Percentiles rank a stretch among this genome's conserved stretches.
These are phyloP conservation scores for Acacia confusa DNA, from an alignment of 306 rosid species.

Conservation along the genomic window DNA sequence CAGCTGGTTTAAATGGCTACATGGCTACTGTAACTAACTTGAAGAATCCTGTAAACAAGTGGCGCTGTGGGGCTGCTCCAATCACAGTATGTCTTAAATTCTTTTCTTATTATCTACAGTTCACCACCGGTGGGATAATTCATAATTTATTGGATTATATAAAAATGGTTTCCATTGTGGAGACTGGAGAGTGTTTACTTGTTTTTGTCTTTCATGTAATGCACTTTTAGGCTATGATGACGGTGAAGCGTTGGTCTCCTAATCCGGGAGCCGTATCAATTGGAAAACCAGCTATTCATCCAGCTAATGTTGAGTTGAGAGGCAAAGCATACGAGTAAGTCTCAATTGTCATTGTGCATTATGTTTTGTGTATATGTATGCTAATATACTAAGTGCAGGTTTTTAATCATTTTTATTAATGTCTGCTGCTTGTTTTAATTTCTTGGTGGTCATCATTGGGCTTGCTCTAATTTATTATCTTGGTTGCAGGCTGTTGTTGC, in stretches of 20 bases:
- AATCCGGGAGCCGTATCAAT: constrained; percentile 72
- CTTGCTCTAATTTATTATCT: constrained; percentile 27
- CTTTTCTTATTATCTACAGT: neutral
- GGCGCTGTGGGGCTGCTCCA: constrained; percentile 85
- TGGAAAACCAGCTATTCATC: constrained; percentile 97
- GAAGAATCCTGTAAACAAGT: constrained; percentile 66
- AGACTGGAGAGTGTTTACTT: constrained; percentile 14
- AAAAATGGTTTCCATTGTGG: neutral
- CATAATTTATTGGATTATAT: constrained; percentile 6
- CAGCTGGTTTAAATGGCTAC: constrained; percentile 73
- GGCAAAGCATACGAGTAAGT: constrained; percentile 97
- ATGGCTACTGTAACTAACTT: constrained; percentile 73
- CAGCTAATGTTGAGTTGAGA: constrained; percentile 92
- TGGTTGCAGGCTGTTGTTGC: constrained; percentile 72
- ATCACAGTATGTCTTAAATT: constrained; percentile 45
- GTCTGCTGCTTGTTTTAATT: constrained; percentile 1
- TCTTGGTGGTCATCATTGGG: neutral
- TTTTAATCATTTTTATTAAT: neutral
- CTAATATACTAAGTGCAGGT: neutral
- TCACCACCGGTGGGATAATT: neutral
- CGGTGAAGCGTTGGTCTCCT: constrained; percentile 92
- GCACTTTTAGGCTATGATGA: constrained; percentile 81
- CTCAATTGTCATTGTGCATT: neutral
- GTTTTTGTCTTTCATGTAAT: constrained; percentile 23
- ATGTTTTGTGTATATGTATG: constrained; percentile 1